Evolutionary conservation across 441 rosid species (phyloP), one percentile per base, ranked within the genome.

Genomic region (Cnidoscolus chayamansa): DNA sequence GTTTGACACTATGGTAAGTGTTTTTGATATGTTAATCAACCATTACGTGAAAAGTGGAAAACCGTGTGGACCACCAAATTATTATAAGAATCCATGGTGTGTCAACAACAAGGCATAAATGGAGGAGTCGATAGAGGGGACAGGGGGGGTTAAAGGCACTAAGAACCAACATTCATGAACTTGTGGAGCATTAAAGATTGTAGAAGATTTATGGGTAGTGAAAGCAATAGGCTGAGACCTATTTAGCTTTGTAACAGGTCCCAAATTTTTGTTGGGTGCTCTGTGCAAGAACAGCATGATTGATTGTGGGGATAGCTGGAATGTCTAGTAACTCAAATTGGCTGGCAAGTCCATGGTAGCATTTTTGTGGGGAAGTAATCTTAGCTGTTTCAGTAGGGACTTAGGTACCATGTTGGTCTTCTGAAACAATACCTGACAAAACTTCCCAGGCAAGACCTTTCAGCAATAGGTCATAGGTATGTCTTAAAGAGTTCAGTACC

Each of bases 1-100:
- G 40, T 35, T 35, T 2, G 40, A 35, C 40, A 35, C 3, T 35
- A 35, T 35, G 6, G 37, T 4, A 3, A 40, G 45, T 5, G 45
- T 40, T 5, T 40, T 40, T 40, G 7, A 40, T 40, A 5, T 40
- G 4, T 40, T 40, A 40, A 40, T 40, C 45, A 25, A 3, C 45
- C 45, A 40, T 40, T 40, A 40, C 7, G 7, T 40, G 13, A 13
- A 37, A 10, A 45, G 31, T 66, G 37, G 17, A 76, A 57, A 7
- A 56, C 37, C 32, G 67, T 75, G 78, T 80, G 78, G 81, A 73
- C 78, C 83, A 73, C 61, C 16, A 35, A 67, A 63, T 55, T 19
- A 50, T 45, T 13, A 37, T 63, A 58, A 63, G 30, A 65, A 70
- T 0, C 60, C 45, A 40, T 40, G 45, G 45, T 3, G 45, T 40